A percentile compares a stretch with the other conserved stretches of the same genome.
phyloP scores from a whole-genome alignment of 2,329 filamentous ascomycete species.

The Hypoxylon sp. region DNA sequence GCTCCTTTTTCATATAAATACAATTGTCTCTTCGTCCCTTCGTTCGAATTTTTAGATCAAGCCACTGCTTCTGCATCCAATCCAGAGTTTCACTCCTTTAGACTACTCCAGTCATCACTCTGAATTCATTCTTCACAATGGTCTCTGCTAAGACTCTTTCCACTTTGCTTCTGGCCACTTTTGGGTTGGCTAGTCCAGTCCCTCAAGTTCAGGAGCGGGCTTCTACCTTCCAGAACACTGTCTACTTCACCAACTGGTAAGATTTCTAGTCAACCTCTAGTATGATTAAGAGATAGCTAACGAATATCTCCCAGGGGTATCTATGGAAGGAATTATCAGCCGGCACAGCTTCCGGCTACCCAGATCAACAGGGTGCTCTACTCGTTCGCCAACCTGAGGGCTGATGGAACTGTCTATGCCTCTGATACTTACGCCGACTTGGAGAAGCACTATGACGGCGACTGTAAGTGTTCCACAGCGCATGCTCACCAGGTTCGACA shows the following conservation, averaged over 20 bases:
- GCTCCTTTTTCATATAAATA: constrained; percentile 27
- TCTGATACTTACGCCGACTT: constrained; percentile 75
- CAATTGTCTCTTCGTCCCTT: constrained; percentile 17
- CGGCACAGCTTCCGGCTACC: constrained; percentile 72
- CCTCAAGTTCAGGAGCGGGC: constrained; percentile 37
- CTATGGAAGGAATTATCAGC: constrained; percentile 77
- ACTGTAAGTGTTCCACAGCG: constrained; percentile 57
- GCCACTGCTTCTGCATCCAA: constrained; percentile 18
- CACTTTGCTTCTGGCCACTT: constrained; percentile 39
- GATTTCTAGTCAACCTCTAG: constrained; percentile 2
- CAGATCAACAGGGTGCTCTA: constrained; percentile 82
- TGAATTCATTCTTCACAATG: constrained; percentile 33
- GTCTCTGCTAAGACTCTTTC: constrained; percentile 40
- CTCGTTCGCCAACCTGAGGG: constrained; percentile 79
- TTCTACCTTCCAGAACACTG: constrained; percentile 53
- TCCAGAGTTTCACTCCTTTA: constrained; percentile 16
- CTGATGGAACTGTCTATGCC: constrained; percentile 77
- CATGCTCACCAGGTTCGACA: not conserved
- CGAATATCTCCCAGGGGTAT: constrained; percentile 68
- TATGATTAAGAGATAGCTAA: constrained; percentile 13
- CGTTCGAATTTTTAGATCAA: constrained; percentile 16
- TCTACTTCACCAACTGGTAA: constrained; percentile 61
- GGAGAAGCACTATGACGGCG: constrained; percentile 75
- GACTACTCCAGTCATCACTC: constrained; percentile 22
- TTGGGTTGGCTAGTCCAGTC: constrained; percentile 37